Percentiles rank a stretch among this genome's conserved stretches.
These are phyloP conservation scores for Talaromyces sp. DNA, from an alignment of 2,329 filamentous ascomycete species.

Conservation along the genomic window DNA sequence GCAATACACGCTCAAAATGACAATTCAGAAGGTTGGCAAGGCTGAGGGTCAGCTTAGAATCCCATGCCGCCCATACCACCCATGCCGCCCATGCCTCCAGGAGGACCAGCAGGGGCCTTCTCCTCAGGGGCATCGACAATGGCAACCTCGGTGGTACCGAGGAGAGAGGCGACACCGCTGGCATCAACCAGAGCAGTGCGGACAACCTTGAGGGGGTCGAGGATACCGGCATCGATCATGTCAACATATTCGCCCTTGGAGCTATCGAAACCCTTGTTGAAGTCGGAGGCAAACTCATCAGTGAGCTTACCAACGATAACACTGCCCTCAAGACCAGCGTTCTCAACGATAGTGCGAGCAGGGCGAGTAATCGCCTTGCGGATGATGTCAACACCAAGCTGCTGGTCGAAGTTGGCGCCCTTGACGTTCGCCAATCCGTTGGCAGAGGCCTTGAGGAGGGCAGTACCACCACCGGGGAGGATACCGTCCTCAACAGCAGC, in stretches of 20 bases:
- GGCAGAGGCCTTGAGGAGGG: conserved; percentile 91
- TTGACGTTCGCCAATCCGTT: conserved; percentile 81
- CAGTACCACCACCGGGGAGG: conserved; percentile 95
- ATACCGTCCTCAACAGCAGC: conserved; percentile 99
- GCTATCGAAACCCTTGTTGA: conserved; percentile 98
- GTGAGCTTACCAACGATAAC: conserved; percentile 97
- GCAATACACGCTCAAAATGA: conserved; percentile 14
- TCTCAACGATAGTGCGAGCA: conserved; percentile 93
- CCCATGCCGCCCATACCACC: conserved; percentile 36
- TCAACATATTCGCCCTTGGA: conserved; percentile 97
- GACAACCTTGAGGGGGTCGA: conserved; percentile 99
- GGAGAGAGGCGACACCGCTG: conserved; percentile 89
- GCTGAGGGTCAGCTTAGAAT: conserved; percentile 3
- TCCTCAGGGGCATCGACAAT: conserved; percentile 95
- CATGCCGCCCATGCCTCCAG: conserved; percentile 57
- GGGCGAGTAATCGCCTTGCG: conserved; percentile 97
- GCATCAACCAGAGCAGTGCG: conserved; percentile 93
- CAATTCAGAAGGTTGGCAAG: neutral
- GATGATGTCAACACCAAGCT: conserved; percentile 94
- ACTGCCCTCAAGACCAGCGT: conserved; percentile 90
- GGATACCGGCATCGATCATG: conserved; percentile 95
- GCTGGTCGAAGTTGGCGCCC: conserved; percentile 95
- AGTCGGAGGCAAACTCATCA: conserved; percentile 84
- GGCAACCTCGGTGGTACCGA: conserved; percentile 96
- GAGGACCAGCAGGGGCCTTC: conserved; percentile 59